phyloP scores from a whole-genome alignment of 306 rosid species.

The Delonix regia region DNA sequence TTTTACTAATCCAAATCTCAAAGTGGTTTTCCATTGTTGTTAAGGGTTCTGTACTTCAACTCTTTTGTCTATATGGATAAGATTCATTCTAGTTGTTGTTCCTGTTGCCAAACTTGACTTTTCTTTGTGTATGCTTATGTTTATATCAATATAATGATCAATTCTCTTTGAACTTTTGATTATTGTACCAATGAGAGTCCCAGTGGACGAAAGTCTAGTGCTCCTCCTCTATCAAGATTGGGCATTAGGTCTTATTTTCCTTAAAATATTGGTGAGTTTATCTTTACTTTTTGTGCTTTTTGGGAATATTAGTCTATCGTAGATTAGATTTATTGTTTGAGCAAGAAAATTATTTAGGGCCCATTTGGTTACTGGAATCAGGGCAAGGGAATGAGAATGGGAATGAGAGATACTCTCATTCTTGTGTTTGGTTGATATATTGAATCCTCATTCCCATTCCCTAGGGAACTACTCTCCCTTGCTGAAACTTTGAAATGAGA shows the following conservation, averaged over 20 bases:
- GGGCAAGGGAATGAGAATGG: no score
- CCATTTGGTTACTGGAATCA: no score
- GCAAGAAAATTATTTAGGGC: no score
- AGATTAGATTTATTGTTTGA: background rate
- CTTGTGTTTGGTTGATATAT: no score
- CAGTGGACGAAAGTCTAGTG: constrained; percentile 99
- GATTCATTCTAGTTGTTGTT: constrained; percentile 34
- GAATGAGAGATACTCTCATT: no score
- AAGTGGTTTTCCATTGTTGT: constrained; percentile 88
- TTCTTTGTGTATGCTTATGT: constrained; percentile 12
- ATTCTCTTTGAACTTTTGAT: constrained; percentile 92
- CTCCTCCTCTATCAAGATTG: constrained; percentile 98
- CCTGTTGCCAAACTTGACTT: background rate
- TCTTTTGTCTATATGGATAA: constrained; percentile 92
- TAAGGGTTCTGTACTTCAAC: constrained; percentile 96
- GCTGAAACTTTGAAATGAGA: no score
- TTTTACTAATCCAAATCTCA: constrained; percentile 71
- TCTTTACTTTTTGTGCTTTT: background rate
- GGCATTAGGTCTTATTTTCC: constrained; percentile 98
- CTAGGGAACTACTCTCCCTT: no score
- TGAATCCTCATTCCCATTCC: no score
- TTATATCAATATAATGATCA: constrained; percentile 28
- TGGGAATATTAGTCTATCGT: no score
- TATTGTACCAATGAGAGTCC: constrained; percentile 97
- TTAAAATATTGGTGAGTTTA: constrained; percentile 89